Percentiles rank a stretch among this genome's conserved stretches.
Evolutionary conservation across 2,329 filamentous ascomycete species (phyloP).

Genomic region (Colletotrichum sojae): DNA sequence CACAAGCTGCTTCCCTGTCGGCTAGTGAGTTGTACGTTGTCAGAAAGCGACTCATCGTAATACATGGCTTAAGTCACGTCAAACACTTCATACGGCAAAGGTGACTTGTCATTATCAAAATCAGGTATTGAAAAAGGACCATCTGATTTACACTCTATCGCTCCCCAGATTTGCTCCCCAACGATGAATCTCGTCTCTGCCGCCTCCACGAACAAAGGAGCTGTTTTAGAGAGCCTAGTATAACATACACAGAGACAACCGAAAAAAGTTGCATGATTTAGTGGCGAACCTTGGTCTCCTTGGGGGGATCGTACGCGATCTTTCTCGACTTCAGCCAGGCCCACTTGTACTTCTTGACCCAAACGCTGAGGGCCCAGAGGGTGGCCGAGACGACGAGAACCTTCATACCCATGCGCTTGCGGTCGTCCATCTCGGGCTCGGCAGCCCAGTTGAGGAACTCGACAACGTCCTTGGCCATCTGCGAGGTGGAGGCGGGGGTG

Average conservation of each 20-base stretch:
- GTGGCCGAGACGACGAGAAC: slow-evolving; percentile 84
- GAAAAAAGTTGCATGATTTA: slow-evolving; percentile 52
- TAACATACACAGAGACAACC: slow-evolving; percentile 49
- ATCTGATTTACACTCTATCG: slow-evolving; percentile 67
- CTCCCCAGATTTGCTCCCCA: slow-evolving; percentile 44
- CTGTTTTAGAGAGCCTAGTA: slow-evolving; percentile 53
- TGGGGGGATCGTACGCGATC: slow-evolving; percentile 87
- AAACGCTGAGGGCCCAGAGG: slow-evolving; percentile 90
- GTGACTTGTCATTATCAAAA: slow-evolving; percentile 41
- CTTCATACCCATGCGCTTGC: slow-evolving; percentile 99
- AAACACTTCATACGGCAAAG: slow-evolving; percentile 2
- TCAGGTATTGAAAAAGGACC: slow-evolving; percentile 58
- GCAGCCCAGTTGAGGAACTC: slow-evolving; percentile 99
- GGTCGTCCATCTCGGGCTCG: slow-evolving; percentile 98
- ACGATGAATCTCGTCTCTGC: slow-evolving; percentile 44
- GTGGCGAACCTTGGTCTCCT: slow-evolving; percentile 62
- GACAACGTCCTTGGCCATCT: slow-evolving; percentile 99
- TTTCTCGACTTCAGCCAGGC: slow-evolving; percentile 95
- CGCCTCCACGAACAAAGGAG: slow-evolving; percentile 60
- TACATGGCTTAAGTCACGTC: neutral
- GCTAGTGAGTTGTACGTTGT: neutral
- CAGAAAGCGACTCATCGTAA: neutral
- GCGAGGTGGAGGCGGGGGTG: slow-evolving; percentile 93
- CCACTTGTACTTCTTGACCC: slow-evolving; percentile 99
- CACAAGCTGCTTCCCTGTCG: neutral